Percentiles rank a stretch among this genome's conserved stretches.
These are phyloP conservation scores for Candida ortonii DNA, from an alignment of 805 yeast species.

Conservation along the genomic window DNA sequence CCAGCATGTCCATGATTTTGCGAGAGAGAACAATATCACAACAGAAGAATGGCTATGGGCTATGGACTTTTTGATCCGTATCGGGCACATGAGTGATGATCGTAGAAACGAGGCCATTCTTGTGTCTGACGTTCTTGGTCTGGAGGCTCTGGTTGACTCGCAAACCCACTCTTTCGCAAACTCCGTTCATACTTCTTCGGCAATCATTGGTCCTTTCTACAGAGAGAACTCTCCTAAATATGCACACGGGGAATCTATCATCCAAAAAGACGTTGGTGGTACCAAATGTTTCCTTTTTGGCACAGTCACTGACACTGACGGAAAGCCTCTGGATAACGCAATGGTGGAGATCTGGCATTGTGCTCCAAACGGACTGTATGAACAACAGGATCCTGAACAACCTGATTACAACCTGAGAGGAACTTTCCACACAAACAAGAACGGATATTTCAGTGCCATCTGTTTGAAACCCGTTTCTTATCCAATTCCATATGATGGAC, in stretches of 20 bases:
- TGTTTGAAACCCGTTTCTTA: slow-evolving; percentile 36
- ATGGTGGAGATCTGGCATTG: slow-evolving; percentile 38
- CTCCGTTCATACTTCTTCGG: slow-evolving; percentile 29
- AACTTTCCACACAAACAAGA: slow-evolving; percentile 27
- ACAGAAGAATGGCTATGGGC: slow-evolving; percentile 37
- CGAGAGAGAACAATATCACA: slow-evolving; percentile 34
- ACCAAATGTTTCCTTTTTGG: slow-evolving; percentile 29
- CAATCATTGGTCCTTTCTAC: slow-evolving; percentile 37
- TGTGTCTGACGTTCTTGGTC: slow-evolving; percentile 35
- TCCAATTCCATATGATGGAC: slow-evolving; percentile 41
- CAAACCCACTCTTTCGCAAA: slow-evolving; percentile 26
- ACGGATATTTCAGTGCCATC: slow-evolving; percentile 28
- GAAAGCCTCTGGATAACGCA: slow-evolving; percentile 31
- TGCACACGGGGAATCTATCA: slow-evolving; percentile 32
- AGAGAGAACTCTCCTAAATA: slow-evolving; percentile 31
- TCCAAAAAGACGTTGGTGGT: slow-evolving; percentile 35
- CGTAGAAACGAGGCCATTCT: slow-evolving; percentile 35
- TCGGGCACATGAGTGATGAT: slow-evolving; percentile 34
- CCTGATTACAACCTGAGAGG: slow-evolving; percentile 36
- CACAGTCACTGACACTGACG: slow-evolving; percentile 27
- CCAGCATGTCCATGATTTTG: slow-evolving; percentile 36
- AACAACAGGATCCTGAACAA: slow-evolving; percentile 36
- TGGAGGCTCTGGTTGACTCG: slow-evolving; percentile 34
- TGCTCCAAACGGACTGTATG: slow-evolving; percentile 37
- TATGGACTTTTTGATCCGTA: slow-evolving; percentile 31